Conservation (phyloP, 306 rosid genomes). For the Medicago truncatula region DNA sequence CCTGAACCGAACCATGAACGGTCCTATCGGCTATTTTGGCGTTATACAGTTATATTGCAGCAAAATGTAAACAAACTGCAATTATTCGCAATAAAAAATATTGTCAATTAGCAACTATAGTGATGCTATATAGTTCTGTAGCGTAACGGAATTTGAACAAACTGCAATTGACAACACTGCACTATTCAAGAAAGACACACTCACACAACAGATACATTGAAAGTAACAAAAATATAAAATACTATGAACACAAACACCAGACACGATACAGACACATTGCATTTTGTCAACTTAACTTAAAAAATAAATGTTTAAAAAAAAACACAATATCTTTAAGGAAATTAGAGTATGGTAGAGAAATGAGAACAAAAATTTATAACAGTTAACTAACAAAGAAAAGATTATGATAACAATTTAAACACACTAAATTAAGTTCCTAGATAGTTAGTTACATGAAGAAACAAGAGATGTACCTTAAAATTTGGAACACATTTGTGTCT, state of each 20-base stretch:
- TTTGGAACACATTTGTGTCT: not conserved
- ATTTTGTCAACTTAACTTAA: too few species aligned
- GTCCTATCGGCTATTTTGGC: too few species aligned
- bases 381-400: not conserved
- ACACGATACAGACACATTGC: too few species aligned
- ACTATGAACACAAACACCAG: too few species aligned
- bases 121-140: not conserved
- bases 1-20: too few species aligned
- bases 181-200: not conserved
- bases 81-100: not conserved
- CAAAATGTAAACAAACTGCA: not conserved
- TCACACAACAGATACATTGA: not conserved
- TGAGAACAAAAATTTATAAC: too few species aligned
- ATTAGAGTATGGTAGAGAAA: too few species aligned
- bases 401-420: not conserved
- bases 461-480: not conserved
- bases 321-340: too few species aligned
- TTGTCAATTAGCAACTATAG: not conserved
- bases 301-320: too few species aligned
- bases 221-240: too few species aligned
- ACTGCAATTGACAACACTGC: not conserved
- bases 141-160: not conserved
- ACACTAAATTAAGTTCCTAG: too few species aligned
- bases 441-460: not conserved
- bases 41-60: not conserved